Conservation (phyloP, 768 basidiomycete species). For the Nevesoporus exiguus region DNA sequence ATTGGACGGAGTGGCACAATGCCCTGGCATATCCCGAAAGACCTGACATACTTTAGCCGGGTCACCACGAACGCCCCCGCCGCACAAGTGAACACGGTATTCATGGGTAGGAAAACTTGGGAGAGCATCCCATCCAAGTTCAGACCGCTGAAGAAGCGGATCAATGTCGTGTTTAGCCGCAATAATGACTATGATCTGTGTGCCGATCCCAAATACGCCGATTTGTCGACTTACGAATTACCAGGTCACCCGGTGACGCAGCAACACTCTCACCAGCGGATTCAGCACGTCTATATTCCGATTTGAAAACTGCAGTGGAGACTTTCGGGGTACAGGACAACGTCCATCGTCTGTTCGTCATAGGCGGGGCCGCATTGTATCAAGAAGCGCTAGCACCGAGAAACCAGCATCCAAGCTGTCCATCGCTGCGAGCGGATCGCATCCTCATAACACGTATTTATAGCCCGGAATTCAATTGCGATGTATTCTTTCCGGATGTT, state of each 20-base stretch:
- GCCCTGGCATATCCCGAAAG: slow-evolving; percentile 86
- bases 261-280: slow-evolving; percentile 4
- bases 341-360: slow-evolving; percentile 71
- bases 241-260: slow-evolving; percentile 15
- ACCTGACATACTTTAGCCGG: slow-evolving; percentile 90
- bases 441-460: slow-evolving; percentile 84
- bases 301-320: slow-evolving; percentile 20
- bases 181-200: slow-evolving; percentile 61
- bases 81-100: slow-evolving; percentile 62
- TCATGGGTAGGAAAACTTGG: slow-evolving; percentile 99
- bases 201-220: slow-evolving; percentile 23
- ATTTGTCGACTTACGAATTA: slow-evolving; percentile 5
- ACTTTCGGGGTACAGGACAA: slow-evolving; percentile 10
- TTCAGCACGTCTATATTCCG: slow-evolving; percentile 30
- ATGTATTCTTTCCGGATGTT: slow-evolving; percentile 84
- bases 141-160: slow-evolving; percentile 70
- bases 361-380: slow-evolving; percentile 91
- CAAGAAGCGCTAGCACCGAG: slow-evolving; percentile 51
- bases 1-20: slow-evolving; percentile 76
- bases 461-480: slow-evolving; percentile 77
- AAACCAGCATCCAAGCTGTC: slow-evolving; percentile 20
- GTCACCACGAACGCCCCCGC: slow-evolving; percentile 63
- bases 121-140: slow-evolving; percentile 88
- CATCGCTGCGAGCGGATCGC: slow-evolving; percentile 59
- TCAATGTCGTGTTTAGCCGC: slow-evolving; percentile 76